Evolutionary conservation across 495 filamentous ascomycete species (phyloP).

Genomic region (Mycothermus thermophilus): DNA sequence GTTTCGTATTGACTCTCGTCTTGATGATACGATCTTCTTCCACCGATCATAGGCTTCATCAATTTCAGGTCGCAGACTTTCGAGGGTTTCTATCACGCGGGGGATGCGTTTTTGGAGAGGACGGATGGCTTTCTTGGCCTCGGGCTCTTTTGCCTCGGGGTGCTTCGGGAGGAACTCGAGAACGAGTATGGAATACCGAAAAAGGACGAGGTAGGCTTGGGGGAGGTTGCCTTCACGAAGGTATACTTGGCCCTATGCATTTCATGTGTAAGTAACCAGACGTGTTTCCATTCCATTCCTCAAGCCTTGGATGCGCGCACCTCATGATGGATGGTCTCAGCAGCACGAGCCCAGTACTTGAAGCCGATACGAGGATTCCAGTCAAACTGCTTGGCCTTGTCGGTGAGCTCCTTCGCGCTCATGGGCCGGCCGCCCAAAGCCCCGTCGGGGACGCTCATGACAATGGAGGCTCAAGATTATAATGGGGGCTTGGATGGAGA

Average conservation of each 20-base stretch:
- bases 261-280: background rate
- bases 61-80: conserved; percentile 35
- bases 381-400: conserved; percentile 58
- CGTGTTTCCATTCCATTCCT: background rate
- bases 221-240: conserved; percentile 72
- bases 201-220: conserved; percentile 74
- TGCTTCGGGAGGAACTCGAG: conserved; percentile 46
- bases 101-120: conserved; percentile 16
- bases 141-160: conserved; percentile 47
- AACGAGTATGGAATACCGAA: conserved; percentile 64
- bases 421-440: conserved; percentile 37
- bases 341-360: conserved; percentile 70
- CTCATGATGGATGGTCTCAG: conserved; percentile 64
- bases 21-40: conserved; percentile 12
- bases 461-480: background rate
- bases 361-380: conserved; percentile 63
- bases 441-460: conserved; percentile 3
- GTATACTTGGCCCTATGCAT: conserved; percentile 45
- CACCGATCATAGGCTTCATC: conserved; percentile 23
- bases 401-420: conserved; percentile 57
- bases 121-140: conserved; percentile 13
- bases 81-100: conserved; percentile 38
- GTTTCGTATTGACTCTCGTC: conserved; percentile 3
- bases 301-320: conserved; percentile 28
- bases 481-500: no score